Evolutionary conservation across 2,329 filamentous ascomycete genomes (phyloP).

Genomic region (Lasiodiplodia sp.): DNA sequence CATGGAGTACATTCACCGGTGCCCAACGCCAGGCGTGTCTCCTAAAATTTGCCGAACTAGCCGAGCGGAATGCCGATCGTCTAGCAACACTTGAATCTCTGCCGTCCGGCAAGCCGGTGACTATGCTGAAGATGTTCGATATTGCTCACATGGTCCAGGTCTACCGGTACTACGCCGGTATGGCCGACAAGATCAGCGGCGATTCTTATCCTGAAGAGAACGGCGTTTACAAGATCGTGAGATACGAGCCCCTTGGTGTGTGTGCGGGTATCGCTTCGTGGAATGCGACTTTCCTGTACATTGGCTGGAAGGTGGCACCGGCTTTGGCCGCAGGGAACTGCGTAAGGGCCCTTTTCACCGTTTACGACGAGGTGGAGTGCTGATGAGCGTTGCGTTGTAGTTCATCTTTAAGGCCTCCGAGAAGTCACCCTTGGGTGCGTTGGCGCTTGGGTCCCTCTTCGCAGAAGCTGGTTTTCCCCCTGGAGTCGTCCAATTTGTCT

Average conservation of each 20-base stretch:
- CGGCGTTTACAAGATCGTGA: conserved; percentile 84
- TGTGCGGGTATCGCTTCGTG: conserved; percentile 88
- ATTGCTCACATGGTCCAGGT: conserved; percentile 68
- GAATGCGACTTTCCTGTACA: conserved; percentile 65
- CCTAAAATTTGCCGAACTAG: conserved; percentile 77
- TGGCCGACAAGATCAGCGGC: conserved; percentile 90
- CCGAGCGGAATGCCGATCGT: conserved; percentile 78
- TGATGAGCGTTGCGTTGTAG: conserved; percentile 57
- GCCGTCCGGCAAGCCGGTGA: conserved; percentile 85
- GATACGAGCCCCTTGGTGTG: conserved; percentile 81
- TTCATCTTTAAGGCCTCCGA: conserved; percentile 74
- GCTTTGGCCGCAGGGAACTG: conserved; percentile 85
- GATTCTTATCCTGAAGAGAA: conserved; percentile 81
- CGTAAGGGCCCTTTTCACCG: conserved; percentile 64
- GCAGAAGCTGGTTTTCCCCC: conserved; percentile 78
- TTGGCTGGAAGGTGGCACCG: conserved; percentile 83
- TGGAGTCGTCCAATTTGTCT: conserved; percentile 76
- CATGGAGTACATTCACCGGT: conserved; percentile 20
- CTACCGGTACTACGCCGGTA: conserved; percentile 89
- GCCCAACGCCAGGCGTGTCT: conserved; percentile 19
- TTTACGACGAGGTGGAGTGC: conserved; percentile 52
- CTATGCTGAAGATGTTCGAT: conserved; percentile 29
- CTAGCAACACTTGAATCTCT: conserved; percentile 85
- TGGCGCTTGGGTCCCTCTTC: conserved; percentile 70
- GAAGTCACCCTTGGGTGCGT: conserved; percentile 75